Percentiles rank a stretch among this genome's conserved stretches.
phyloP scores from a whole-genome alignment of 2,329 filamentous ascomycete genomes.

The Davidsoniella virescens region DNA sequence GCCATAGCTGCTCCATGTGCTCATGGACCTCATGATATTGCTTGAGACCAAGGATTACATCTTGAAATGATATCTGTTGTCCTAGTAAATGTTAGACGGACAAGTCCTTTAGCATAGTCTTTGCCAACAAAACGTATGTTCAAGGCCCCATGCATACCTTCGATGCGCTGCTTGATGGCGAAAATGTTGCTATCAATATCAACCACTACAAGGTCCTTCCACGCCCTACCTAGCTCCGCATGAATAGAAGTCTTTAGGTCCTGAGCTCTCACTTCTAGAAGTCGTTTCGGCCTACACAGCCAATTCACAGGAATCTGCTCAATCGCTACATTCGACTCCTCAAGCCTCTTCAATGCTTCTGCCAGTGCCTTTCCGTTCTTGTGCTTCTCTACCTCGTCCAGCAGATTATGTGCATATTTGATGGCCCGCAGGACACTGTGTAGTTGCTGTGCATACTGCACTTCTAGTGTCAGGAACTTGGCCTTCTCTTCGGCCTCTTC shows the following conservation, averaged over 20 bases:
- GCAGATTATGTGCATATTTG: slow-evolving; percentile 41
- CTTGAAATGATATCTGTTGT: slow-evolving; percentile 34
- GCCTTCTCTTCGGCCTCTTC: slow-evolving; percentile 37
- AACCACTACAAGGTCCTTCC: slow-evolving; percentile 50
- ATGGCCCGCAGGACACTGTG: slow-evolving; percentile 33
- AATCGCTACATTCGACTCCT: slow-evolving; percentile 42
- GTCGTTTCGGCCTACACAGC: slow-evolving; percentile 43
- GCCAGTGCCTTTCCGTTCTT: slow-evolving; percentile 37
- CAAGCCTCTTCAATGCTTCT: slow-evolving; percentile 40
- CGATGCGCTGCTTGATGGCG: slow-evolving; percentile 27
- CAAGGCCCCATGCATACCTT: slow-evolving; percentile 4
- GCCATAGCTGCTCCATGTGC: slow-evolving; percentile 44
- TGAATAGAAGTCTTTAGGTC: slow-evolving; percentile 51
- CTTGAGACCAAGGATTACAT: slow-evolving; percentile 39
- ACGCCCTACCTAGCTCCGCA: slow-evolving; percentile 51
- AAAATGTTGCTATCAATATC: slow-evolving; percentile 40
- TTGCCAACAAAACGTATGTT: too few relatives aligned
- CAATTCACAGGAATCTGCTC: slow-evolving; percentile 43
- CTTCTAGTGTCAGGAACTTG: slow-evolving; percentile 40
- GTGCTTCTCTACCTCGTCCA: slow-evolving; percentile 43
- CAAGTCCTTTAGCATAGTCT: too few relatives aligned
- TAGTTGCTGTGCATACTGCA: slow-evolving; percentile 42
- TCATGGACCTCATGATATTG: slow-evolving; percentile 45
- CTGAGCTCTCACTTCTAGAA: slow-evolving; percentile 49
- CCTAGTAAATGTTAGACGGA: slow-evolving; percentile 20